phyloP scores from a whole-genome alignment of 768 basidiomycete genomes.

The Boletellus ananas region DNA sequence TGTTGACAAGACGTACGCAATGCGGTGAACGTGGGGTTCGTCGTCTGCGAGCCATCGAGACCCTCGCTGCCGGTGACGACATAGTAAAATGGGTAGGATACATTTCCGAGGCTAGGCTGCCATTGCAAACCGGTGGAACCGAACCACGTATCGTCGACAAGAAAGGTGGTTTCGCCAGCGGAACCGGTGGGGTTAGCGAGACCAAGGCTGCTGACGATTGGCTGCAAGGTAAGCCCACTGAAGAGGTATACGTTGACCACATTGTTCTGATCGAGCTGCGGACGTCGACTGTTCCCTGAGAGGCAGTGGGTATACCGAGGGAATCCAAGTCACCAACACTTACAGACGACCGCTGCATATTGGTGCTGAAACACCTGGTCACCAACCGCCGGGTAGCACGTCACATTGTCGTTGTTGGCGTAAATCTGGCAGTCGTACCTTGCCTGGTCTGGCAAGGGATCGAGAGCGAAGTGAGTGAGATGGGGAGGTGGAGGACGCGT shows the following conservation, averaged over 20 bases:
- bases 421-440: conserved; percentile 45
- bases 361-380: conserved; percentile 66
- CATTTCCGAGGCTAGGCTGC: conserved; percentile 41
- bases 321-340: conserved; percentile 33
- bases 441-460: conserved; percentile 34
- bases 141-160: conserved; percentile 76
- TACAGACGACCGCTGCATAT: conserved; percentile 78
- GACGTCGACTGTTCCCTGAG: conserved; percentile 72
- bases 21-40: conserved; percentile 73
- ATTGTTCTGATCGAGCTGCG: conserved; percentile 59
- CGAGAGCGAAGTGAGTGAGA: conserved; percentile 8
- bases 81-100: conserved; percentile 73
- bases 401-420: conserved; percentile 68
- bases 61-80: conserved; percentile 54
- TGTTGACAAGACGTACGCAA: conserved; percentile 60
- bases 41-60: conserved; percentile 55
- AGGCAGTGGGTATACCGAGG: conserved; percentile 12
- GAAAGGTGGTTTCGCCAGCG: conserved; percentile 50
- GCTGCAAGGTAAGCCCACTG: conserved; percentile 59
- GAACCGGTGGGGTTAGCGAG: conserved; percentile 51
- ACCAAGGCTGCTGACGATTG: conserved; percentile 43
- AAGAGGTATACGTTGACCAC: conserved; percentile 74
- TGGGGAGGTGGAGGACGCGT: conserved; percentile 5
- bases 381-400: conserved; percentile 66
- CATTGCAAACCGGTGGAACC: conserved; percentile 49